Conservation (phyloP, 2,329 filamentous ascomycete species). For the Claviceps africana region DNA sequence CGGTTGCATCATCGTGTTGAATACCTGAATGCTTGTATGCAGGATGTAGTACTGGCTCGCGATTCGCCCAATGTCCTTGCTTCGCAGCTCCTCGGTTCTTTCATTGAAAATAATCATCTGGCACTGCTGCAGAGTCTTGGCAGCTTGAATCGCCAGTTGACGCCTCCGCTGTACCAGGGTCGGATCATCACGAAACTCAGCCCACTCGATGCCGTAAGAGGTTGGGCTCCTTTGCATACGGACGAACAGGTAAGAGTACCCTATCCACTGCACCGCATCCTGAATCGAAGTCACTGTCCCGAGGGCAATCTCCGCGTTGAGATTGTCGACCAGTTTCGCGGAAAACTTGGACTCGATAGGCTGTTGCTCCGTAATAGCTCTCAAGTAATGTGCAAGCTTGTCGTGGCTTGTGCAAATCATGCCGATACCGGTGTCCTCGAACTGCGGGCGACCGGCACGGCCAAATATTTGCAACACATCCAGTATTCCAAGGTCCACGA, state of each 20-base stretch:
- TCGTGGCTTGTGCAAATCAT: conserved; percentile 98
- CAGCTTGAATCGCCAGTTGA: conserved; percentile 77
- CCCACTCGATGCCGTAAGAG: conserved; percentile 90
- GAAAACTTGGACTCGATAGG: conserved; percentile 97
- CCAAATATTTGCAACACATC: conserved; percentile 98
- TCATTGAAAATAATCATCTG: conserved; percentile 99
- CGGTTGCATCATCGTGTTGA: conserved; percentile 87
- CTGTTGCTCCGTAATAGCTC: conserved; percentile 86
- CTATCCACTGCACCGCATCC: conserved; percentile 93
- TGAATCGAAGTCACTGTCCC: conserved; percentile 90
- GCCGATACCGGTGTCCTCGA: conserved; percentile 92
- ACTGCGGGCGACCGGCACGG: conserved; percentile 93
- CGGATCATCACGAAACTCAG: conserved; percentile 78
- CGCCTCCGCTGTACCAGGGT: conserved; percentile 73
- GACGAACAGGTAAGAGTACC: conserved; percentile 94
- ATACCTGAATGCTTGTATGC: conserved; percentile 86
- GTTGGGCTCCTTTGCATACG: conserved; percentile 88
- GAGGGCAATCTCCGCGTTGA: conserved; percentile 87
- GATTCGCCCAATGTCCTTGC: conserved; percentile 91
- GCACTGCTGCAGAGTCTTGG: conserved; percentile 71
- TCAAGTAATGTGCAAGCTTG: conserved; percentile 79
- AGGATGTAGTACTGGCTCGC: conserved; percentile 95
- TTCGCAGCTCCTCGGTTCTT: conserved; percentile 76
- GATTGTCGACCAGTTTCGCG: conserved; percentile 82
- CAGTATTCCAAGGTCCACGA: conserved; percentile 87